phyloP scores from a whole-genome alignment of 2,329 filamentous ascomycete species.

The Neocucurbitaria cava region DNA sequence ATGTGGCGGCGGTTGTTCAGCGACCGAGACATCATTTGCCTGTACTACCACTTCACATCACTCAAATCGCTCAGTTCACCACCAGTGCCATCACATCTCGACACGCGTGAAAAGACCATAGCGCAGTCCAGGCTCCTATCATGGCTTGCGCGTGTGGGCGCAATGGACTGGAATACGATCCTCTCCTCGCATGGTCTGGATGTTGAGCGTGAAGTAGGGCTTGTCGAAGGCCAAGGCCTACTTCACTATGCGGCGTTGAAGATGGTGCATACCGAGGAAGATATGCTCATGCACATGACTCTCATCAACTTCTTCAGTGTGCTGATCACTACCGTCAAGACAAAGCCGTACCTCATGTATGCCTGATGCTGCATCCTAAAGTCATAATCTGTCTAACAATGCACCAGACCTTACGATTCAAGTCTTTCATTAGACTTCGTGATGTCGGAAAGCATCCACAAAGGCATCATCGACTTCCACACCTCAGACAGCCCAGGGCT shows the following conservation, averaged over 20 bases:
- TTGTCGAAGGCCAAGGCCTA: conserved; percentile 49
- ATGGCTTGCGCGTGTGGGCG: conserved; percentile 61
- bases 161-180: conserved; percentile 63
- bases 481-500: conserved; percentile 58
- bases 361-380: conserved; percentile 1
- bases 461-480: conserved; percentile 57
- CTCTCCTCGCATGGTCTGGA: conserved; percentile 59
- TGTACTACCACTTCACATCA: conserved; percentile 64
- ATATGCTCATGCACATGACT: conserved; percentile 67
- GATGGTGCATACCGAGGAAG: conserved; percentile 64
- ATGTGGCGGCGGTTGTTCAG: conserved; percentile 69
- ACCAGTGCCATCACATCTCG: conserved; percentile 47
- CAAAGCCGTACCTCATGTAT: conserved; percentile 39
- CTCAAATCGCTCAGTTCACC: conserved; percentile 46
- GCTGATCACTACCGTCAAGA: conserved; percentile 55
- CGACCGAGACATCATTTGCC: conserved; percentile 64
- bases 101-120: conserved; percentile 62
- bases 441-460: conserved; percentile 58
- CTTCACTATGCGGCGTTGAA: conserved; percentile 62
- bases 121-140: conserved; percentile 67
- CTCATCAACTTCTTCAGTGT: conserved; percentile 64
- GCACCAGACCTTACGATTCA: conserved; percentile 42
- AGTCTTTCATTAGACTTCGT: conserved; percentile 61
- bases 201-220: conserved; percentile 55
- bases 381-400: neutral